Evolutionary conservation across 345 rosid species (phyloP), one percentile per base, ranked within the genome.

Genomic region (Camelina neglecta): DNA sequence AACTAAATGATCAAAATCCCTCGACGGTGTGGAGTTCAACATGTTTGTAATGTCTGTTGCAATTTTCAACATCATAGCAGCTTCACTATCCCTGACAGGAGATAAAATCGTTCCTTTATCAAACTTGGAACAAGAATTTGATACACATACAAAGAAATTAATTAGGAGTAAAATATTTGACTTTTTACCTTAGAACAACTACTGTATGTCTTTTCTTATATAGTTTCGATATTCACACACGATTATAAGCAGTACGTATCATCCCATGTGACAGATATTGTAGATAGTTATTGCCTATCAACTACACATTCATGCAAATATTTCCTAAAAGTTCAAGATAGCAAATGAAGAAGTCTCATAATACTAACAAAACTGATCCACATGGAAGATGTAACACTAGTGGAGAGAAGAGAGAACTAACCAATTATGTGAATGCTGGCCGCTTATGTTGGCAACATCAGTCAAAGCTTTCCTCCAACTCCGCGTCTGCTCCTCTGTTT

Each of bases 1-100:
- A 66, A 66, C 59, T 18, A 66, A 20, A 50, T 50, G 33, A 50
- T 66, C 59, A 1, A 66, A 66, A 12, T 50, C 59, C 47, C 35
- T 50, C 2, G 71, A 35, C 4, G 47, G 33, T 50, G 45, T 65
- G 29, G 33, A 49, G 45, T 20, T 65, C 58, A 50, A 12, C 8
- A 20, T 13, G 33, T 50, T 33, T 4, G 45, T 3, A 35, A 66
- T 13, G 13, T 66, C 47, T 20, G 16, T 50, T 4, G 59, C 31
- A 12, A 66, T 50, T 66, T 66, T 50, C 35, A 12, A 6, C 0
- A 56, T 35, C 71, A 55, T 69, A 23, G 6, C 42, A 6, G 72
- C 64, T 69, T 55, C 63, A 8, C 65, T 69, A 6, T 11, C 3
- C 65, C 62, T 54, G 44, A 3, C 7, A 38, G 7, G 9, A 44